Percentiles rank a stretch among this genome's conserved stretches.
phyloP scores from a whole-genome alignment of 148 eudicot species.

The Cornus florida region DNA sequence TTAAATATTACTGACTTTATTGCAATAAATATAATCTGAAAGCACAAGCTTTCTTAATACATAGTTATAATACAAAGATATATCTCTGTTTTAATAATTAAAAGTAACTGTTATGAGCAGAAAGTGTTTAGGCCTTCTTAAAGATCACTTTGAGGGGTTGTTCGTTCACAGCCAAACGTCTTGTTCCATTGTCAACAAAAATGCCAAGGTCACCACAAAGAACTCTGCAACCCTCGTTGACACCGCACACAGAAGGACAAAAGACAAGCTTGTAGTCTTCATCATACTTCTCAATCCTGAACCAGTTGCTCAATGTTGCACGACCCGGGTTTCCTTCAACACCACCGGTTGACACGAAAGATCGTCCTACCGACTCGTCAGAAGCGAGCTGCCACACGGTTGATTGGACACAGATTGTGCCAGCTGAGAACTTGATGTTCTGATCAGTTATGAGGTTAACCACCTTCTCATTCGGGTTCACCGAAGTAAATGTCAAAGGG shows the following conservation, averaged over 20 bases:
- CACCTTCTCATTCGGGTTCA: neutral
- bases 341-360: conserved; percentile 14
- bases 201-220: conserved; percentile 41
- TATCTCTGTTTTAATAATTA: neutral
- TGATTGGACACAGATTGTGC: conserved; percentile 21
- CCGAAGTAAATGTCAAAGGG: conserved; percentile 20
- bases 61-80: too few relatives aligned
- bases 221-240: conserved; percentile 15
- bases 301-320: conserved; percentile 32
- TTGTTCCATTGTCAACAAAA: conserved; percentile 26
- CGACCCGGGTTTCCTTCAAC: conserved; percentile 24
- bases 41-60: too few relatives aligned
- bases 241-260: conserved; percentile 40
- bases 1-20: too few relatives aligned
- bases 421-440: conserved; percentile 24
- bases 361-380: neutral
- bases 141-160: conserved; percentile 33
- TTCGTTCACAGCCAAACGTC: conserved; percentile 33
- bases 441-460: conserved; percentile 17
- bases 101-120: too few relatives aligned
- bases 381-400: conserved; percentile 21
- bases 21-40: too few relatives aligned
- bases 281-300: conserved; percentile 36
- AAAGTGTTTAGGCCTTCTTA: conserved; percentile 21
- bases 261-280: conserved; percentile 34